These are phyloP conservation scores for Dothideomycetidae sp. DNA, from an alignment of 2,329 filamentous ascomycete genomes.

Conservation along the genomic window DNA sequence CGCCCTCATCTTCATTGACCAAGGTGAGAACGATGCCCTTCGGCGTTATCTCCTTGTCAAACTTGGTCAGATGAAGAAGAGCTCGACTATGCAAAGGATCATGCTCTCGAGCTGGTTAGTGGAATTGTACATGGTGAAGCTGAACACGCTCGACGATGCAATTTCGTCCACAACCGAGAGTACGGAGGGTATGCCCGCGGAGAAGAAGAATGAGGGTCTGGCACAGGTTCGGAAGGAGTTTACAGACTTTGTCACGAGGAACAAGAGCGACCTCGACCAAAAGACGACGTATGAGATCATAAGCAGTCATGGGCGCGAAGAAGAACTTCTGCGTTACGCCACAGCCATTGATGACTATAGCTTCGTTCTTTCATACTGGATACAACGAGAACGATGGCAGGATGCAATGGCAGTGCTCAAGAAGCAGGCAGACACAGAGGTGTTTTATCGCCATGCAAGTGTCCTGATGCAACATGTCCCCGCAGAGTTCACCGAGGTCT, in stretches of 20 bases:
- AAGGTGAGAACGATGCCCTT: slow-evolving; percentile 76
- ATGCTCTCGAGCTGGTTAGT: slow-evolving; percentile 95
- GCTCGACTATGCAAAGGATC: slow-evolving; percentile 75
- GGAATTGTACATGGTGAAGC: slow-evolving; percentile 92
- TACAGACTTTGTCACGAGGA: slow-evolving; percentile 70
- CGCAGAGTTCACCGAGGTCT: slow-evolving; percentile 77
- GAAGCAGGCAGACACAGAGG: slow-evolving; percentile 78
- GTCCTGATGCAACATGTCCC: slow-evolving; percentile 88
- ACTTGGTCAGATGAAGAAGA: slow-evolving; percentile 66
- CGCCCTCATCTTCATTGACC: slow-evolving; percentile 78
- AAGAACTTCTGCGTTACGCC: slow-evolving; percentile 83
- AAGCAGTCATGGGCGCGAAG: slow-evolving; percentile 85
- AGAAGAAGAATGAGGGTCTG: slow-evolving; percentile 57
- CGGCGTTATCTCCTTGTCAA: slow-evolving; percentile 82
- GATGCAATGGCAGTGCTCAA: slow-evolving; percentile 81
- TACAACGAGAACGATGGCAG: slow-evolving; percentile 82
- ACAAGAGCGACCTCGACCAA: slow-evolving; percentile 75
- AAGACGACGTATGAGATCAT: slow-evolving; percentile 94
- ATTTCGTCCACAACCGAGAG: slow-evolving; percentile 80
- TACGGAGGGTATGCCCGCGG: slow-evolving; percentile 46
- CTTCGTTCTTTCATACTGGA: slow-evolving; percentile 93
- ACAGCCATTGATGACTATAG: slow-evolving; percentile 81
- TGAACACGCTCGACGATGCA: slow-evolving; percentile 87
- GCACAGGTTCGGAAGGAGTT: slow-evolving; percentile 61
- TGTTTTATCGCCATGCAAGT: slow-evolving; percentile 93